These are phyloP conservation scores for Alternaria longipes DNA, from an alignment of 2,329 filamentous ascomycete genomes.

Conservation along the genomic window DNA sequence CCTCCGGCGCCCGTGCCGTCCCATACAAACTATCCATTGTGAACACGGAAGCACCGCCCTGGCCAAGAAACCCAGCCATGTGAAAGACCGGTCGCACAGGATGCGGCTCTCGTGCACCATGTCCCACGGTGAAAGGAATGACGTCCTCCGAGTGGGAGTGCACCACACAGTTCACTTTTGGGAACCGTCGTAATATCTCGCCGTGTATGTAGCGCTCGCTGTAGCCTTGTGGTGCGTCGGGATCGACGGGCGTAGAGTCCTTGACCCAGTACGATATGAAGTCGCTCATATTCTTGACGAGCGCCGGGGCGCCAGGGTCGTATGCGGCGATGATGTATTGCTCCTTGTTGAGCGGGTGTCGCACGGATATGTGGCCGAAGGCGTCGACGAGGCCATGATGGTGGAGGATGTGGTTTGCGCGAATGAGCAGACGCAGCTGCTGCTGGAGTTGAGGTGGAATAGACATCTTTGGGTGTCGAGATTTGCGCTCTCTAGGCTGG, in stretches of 20 bases:
- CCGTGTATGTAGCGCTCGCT: slow-evolving; percentile 57
- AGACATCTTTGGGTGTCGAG: slow-evolving; percentile 2
- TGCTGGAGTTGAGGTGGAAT: slow-evolving; percentile 27
- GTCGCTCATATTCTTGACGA: slow-evolving; percentile 56
- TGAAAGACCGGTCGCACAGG: slow-evolving; percentile 46
- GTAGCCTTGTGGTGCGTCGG: slow-evolving; percentile 50
- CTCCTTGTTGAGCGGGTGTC: slow-evolving; percentile 56
- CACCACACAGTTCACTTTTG: slow-evolving; percentile 52
- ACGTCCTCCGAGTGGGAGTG: slow-evolving; percentile 54
- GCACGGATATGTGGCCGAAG: slow-evolving; percentile 63
- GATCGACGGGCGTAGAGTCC: slow-evolving; percentile 55
- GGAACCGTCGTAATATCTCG: slow-evolving; percentile 51
- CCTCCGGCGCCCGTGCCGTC: slow-evolving; percentile 30
- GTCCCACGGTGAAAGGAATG: slow-evolving; percentile 51
- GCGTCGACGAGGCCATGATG: slow-evolving; percentile 61
- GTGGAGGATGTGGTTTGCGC: slow-evolving; percentile 61
- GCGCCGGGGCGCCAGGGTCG: slow-evolving; percentile 56
- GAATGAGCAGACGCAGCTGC: slow-evolving; percentile 34
- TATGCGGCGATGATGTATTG: slow-evolving; percentile 61
- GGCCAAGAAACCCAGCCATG: slow-evolving; percentile 54
- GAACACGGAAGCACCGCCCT: slow-evolving; percentile 20
- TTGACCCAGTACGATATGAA: slow-evolving; percentile 59
- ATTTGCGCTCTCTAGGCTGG: neutral
- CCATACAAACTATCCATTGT: slow-evolving; percentile 26
- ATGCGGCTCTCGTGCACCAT: slow-evolving; percentile 21